Percentiles rank a stretch among this genome's conserved stretches.
These are phyloP conservation scores for Amanita polypyramis DNA, from an alignment of 768 basidiomycete genomes.

Conservation along the genomic window DNA sequence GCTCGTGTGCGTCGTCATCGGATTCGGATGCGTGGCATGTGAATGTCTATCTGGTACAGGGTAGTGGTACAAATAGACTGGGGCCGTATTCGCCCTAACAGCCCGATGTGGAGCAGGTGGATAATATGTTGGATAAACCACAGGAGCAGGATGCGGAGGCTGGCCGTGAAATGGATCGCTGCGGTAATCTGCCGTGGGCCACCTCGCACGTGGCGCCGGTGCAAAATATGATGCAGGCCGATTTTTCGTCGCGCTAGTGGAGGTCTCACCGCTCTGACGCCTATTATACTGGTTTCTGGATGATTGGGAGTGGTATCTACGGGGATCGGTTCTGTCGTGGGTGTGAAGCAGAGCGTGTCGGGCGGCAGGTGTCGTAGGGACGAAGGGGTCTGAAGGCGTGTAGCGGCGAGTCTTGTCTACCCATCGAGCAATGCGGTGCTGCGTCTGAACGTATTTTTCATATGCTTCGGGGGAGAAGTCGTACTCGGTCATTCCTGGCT, in stretches of 20 bases:
- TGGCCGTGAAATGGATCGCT: neutral
- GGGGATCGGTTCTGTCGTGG: neutral
- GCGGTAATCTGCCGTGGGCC: conserved; percentile 1
- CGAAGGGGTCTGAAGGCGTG: conserved; percentile 18
- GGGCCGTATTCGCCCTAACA: neutral
- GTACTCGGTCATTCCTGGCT: conserved; percentile 43
- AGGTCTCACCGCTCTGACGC: neutral
- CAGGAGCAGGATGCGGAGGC: neutral
- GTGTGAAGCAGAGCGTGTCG: conserved; percentile 9
- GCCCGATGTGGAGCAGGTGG: neutral
- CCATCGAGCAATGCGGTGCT: conserved; percentile 38
- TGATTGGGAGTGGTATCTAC: neutral
- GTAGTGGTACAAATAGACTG: neutral
- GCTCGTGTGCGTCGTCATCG: neutral
- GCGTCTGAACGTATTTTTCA: conserved; percentile 35
- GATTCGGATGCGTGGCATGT: neutral
- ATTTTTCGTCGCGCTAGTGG: neutral
- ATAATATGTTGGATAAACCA: neutral
- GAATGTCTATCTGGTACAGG: neutral
- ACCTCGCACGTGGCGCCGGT: neutral
- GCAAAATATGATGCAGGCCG: neutral
- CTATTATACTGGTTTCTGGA: neutral
- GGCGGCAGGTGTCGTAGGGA: conserved; percentile 22
- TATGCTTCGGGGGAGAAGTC: conserved; percentile 48
- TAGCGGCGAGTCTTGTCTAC: conserved; percentile 22